Base-by-base conservation (phyloP, 176 grass and related monocot genomes). In the Juncus effusus region DNA sequence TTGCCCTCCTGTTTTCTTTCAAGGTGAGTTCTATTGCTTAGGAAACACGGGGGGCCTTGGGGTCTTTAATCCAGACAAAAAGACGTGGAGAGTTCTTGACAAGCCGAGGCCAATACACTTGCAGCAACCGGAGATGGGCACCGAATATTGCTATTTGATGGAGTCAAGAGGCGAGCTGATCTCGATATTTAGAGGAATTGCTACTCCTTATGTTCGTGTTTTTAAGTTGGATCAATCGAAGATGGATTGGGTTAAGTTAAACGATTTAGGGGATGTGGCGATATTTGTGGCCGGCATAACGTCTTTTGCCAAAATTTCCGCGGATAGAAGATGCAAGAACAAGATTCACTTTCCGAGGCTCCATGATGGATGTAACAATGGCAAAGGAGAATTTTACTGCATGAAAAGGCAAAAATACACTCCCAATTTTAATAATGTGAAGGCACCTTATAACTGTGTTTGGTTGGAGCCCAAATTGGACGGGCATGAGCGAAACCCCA, bases 71-170 rank as follows among this genome's bases (percentile, higher is more conserved):
- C 52, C 63, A 14, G 13, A 50, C 8, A 45, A 7, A 4, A 42
- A 45, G 7, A 44, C 63, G 10, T 67, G 63, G 68, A 72, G 47
- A 45, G 28, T 72, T 72, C 68, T 72, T 72, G 53, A 40, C 7
- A 59, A 72, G 16, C 68, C 68, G 3, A 3, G 13, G 28, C 68
- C 35, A 1, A 56, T 72, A 13, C 41, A 72, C 16, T 56, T 12
- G 4, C 7, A 72, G 5, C 6, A 40, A 56, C 28, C n/a, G 5
- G 1, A 38, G 3, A 59, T 42, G 36, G 38, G 39, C 37, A 41
- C 12, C 4, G 52, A 72, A 40, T 45, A 70, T 10, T 70, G 47
- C 8, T 72, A 56, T 42, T 59, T 72, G 15, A 10, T 57, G 7
- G 68, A 72, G 68, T 72, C 6, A 15, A 59, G 5, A 16, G 68